Evolutionary conservation across 2,329 filamentous ascomycete species (phyloP).

Genomic region (Blastomyces parvus): DNA sequence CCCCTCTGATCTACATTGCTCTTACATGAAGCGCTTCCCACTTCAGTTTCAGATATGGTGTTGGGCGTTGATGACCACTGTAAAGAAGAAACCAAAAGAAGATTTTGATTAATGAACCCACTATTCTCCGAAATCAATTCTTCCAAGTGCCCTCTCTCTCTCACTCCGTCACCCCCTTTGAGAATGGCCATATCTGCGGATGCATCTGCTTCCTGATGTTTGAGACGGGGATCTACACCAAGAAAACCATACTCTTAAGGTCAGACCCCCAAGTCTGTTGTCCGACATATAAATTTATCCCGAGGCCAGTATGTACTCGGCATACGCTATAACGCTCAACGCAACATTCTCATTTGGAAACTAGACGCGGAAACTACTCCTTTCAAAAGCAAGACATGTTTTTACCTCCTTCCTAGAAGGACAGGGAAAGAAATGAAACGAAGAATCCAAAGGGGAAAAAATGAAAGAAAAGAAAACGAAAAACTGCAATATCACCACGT

Average conservation of each 20-base stretch:
- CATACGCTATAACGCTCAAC: too few species aligned
- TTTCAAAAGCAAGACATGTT: background rate
- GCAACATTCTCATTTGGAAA: background rate
- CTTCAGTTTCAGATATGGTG: background rate
- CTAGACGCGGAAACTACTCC: too few species aligned
- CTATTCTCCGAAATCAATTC: background rate
- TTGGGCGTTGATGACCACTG: too few species aligned
- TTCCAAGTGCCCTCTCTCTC: too few species aligned
- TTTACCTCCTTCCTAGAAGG: background rate
- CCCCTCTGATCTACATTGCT: constrained; percentile 6
- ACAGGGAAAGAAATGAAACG: background rate
- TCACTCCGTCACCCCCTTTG: too few species aligned
- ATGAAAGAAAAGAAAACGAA: background rate
- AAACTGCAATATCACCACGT: background rate
- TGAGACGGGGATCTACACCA: too few species aligned
- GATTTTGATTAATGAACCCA: constrained; percentile 2
- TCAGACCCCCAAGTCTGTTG: too few species aligned
- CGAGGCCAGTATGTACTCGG: too few species aligned
- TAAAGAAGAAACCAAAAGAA: background rate
- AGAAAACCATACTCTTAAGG: too few species aligned
- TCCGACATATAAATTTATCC: too few species aligned
- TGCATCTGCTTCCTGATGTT: too few species aligned
- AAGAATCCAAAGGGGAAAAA: background rate
- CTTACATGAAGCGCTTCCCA: constrained; percentile 4
- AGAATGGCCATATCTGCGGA: too few species aligned